Conservation (phyloP, 2,329 filamentous ascomycete genomes). For the Cordyceps javanica region DNA sequence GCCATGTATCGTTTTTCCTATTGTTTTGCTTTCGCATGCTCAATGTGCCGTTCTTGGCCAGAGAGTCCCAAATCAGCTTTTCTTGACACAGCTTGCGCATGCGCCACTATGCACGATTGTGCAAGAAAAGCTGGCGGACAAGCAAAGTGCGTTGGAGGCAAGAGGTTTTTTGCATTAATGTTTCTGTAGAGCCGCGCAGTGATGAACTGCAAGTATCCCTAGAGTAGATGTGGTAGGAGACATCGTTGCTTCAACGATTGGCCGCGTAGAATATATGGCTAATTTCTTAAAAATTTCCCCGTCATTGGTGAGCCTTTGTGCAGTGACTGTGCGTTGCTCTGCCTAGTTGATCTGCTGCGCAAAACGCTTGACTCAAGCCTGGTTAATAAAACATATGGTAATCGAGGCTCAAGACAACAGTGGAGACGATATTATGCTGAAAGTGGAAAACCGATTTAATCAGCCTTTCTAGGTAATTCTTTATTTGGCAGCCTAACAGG, state of each 20-base stretch:
- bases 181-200: not conserved
- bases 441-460: not conserved
- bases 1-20: constrained; percentile 2
- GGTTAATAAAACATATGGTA: too few species aligned
- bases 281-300: not conserved
- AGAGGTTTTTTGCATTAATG: not conserved
- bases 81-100: not conserved
- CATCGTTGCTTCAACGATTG: not conserved
- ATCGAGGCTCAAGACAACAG: too few species aligned
- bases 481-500: not conserved
- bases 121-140: not conserved
- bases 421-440: too few species aligned
- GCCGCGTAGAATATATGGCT: constrained; percentile 10
- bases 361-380: too few species aligned
- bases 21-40: constrained; percentile 4
- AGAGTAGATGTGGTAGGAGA: constrained; percentile 4
- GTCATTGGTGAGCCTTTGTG: not conserved
- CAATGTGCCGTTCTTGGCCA: not conserved
- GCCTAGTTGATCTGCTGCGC: too few species aligned
- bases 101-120: not conserved
- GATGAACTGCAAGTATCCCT: not conserved
- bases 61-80: not conserved
- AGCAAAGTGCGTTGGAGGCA: not conserved
- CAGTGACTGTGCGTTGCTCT: not conserved
- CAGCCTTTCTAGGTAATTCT: not conserved